Conservation (phyloP, 2,329 filamentous ascomycete species). For the Nannizzia gypsea region DNA sequence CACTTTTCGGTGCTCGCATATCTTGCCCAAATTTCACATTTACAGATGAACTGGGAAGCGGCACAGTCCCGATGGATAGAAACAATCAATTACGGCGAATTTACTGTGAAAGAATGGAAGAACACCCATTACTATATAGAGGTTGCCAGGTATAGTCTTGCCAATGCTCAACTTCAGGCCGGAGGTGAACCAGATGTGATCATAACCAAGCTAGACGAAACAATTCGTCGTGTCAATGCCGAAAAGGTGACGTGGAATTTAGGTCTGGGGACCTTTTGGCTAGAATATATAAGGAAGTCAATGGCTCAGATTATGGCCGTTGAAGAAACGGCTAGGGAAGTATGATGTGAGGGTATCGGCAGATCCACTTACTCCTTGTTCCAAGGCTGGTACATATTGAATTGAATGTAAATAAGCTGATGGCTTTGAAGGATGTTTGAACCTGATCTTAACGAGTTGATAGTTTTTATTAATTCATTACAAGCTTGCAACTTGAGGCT, state of each 20-base stretch:
- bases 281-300: conserved; percentile 6
- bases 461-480: neutral
- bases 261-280: conserved; percentile 7
- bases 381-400: too few relatives aligned
- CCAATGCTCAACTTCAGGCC: conserved; percentile 1
- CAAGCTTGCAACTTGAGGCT: neutral
- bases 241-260: conserved; percentile 3
- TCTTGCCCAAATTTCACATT: conserved; percentile 7
- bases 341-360: neutral
- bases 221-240: neutral
- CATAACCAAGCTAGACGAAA: neutral
- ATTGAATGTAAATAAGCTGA: too few relatives aligned
- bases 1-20: conserved; percentile 6
- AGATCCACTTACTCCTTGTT: too few relatives aligned
- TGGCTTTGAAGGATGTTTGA: too few relatives aligned
- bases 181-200: neutral
- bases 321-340: neutral
- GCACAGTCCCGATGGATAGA: conserved; percentile 3
- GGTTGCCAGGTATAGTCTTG: conserved; percentile 6
- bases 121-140: conserved; percentile 5
- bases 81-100: conserved; percentile 7
- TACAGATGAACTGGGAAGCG: conserved; percentile 2
- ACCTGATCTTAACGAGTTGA: too few relatives aligned
- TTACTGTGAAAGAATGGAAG: neutral
- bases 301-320: neutral